A percentile compares a stretch with the other conserved stretches of the same genome.
These are phyloP conservation scores for Melanogaster broomeanus DNA, from an alignment of 768 basidiomycete genomes.

Conservation along the genomic window DNA sequence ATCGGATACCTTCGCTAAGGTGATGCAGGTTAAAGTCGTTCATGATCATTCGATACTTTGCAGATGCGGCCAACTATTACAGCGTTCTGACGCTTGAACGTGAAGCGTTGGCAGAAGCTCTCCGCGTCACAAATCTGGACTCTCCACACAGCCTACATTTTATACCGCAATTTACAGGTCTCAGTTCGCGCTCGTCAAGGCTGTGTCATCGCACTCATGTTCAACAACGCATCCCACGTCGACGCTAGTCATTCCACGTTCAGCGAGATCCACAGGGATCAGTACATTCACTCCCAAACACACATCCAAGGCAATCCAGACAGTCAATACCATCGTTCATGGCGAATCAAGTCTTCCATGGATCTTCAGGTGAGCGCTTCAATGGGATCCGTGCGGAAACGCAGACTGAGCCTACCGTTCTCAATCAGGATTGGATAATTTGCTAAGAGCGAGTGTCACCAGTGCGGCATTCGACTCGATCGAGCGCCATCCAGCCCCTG, in stretches of 20 bases:
- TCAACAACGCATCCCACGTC: slow-evolving; percentile 18
- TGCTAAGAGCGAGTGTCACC: slow-evolving; percentile 11
- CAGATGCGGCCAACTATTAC: no score
- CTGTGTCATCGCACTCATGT: slow-evolving; percentile 3
- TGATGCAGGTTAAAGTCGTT: no score
- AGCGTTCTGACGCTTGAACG: no score
- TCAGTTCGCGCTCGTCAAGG: no score
- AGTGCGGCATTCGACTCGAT: slow-evolving; percentile 18
- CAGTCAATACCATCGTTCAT: slow-evolving; percentile 16
- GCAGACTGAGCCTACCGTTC: not conserved
- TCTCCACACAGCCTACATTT: no score
- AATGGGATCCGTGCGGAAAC: not conserved
- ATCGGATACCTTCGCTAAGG: no score
- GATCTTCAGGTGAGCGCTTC: slow-evolving; percentile 7
- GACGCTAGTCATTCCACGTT: slow-evolving; percentile 22
- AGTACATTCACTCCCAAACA: slow-evolving; percentile 9
- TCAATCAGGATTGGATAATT: slow-evolving; percentile 13
- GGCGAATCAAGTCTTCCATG: slow-evolving; percentile 20
- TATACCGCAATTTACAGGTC: no score
- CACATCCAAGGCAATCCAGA: slow-evolving; percentile 13
- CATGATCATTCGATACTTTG: no score
- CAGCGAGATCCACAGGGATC: slow-evolving; percentile 20
- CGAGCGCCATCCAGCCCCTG: slow-evolving; percentile 19
- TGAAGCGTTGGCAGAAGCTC: no score
- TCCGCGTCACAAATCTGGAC: no score